Conservation (phyloP, 139 green algal genomes). For the Chlorella sp. region DNA sequence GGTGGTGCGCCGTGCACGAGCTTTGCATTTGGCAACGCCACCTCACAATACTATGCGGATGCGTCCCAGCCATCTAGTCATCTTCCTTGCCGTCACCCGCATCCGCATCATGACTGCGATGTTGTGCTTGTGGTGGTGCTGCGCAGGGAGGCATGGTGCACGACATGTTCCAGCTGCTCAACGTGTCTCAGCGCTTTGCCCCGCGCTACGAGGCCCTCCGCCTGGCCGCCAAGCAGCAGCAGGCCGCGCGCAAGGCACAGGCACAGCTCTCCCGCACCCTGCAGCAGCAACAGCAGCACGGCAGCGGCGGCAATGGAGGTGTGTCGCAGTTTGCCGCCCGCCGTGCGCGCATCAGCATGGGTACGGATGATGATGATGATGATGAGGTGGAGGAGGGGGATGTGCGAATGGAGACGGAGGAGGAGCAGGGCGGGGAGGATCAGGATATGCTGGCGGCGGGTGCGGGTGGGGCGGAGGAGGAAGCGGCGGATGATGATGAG, state of each 20-base stretch:
- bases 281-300: background rate
- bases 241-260: slow-evolving; percentile 4
- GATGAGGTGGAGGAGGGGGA: background rate
- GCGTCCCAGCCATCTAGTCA: too few relatives aligned
- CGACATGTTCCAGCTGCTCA: slow-evolving; percentile 40
- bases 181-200: slow-evolving; percentile 24
- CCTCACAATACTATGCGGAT: too few relatives aligned
- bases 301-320: background rate
- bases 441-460: too few relatives aligned
- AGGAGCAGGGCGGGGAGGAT: background rate
- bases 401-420: background rate
- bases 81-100: too few relatives aligned
- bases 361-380: background rate
- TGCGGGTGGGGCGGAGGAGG: too few relatives aligned
- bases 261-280: background rate
- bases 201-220: slow-evolving; percentile 30
- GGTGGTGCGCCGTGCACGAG: too few relatives aligned
- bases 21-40: too few relatives aligned
- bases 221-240: slow-evolving; percentile 6
- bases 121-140: background rate
- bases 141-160: slow-evolving; percentile 30
- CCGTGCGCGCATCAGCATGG: background rate
- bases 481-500: too few relatives aligned
- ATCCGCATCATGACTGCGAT: too few relatives aligned
- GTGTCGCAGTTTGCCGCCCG: too few relatives aligned